Evolutionary conservation across 169 alveolate genomes (phyloP).

Genomic region (Plasmodium inui): DNA sequence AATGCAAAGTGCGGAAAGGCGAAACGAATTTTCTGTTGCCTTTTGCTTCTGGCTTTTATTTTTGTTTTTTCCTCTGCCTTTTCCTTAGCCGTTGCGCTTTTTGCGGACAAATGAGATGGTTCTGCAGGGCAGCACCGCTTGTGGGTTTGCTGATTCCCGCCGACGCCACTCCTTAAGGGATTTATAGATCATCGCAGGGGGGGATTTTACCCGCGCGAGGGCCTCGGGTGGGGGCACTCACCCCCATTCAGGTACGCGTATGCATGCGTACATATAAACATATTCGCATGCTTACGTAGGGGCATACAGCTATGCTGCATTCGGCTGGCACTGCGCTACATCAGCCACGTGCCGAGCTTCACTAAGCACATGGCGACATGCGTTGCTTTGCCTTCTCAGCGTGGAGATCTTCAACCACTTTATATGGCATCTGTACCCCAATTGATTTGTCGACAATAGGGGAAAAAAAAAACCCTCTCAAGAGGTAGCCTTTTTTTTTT

Average conservation of each 20-base stretch:
- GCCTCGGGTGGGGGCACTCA: background rate
- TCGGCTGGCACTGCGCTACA: background rate
- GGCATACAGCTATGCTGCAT: background rate
- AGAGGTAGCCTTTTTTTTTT: background rate
- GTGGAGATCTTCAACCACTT: background rate
- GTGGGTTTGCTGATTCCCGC: background rate
- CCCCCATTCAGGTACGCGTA: background rate
- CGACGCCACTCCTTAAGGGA: background rate
- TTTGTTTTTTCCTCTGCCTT: background rate
- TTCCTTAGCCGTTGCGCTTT: background rate
- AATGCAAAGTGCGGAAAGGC: background rate
- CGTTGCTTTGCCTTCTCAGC: background rate
- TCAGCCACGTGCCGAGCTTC: background rate
- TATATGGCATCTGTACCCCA: background rate
- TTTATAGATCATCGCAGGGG: background rate
- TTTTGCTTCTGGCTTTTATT: background rate
- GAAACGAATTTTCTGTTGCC: background rate
- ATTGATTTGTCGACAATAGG: background rate
- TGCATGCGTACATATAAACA: background rate
- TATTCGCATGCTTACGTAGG: background rate
- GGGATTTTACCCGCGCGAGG: background rate
- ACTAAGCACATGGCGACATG: background rate
- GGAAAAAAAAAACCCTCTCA: background rate
- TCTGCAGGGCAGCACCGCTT: background rate
- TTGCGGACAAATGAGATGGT: background rate